Conservation (phyloP, 2,329 filamentous ascomycete species). For the Xylariaceae sp. region DNA sequence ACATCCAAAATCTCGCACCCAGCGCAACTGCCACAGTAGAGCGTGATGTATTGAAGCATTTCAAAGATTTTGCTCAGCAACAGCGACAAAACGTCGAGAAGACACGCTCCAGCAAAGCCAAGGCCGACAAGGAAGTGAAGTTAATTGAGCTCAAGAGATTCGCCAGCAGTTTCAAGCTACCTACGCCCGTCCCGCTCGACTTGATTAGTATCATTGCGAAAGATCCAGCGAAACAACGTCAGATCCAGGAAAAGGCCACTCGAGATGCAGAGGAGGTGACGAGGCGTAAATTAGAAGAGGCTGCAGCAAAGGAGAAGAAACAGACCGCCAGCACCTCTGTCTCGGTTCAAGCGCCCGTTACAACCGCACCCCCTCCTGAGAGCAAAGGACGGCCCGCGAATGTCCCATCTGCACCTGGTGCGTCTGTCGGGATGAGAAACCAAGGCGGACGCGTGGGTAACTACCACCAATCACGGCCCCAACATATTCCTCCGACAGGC, state of each 20-base stretch:
- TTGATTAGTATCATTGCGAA: constrained; percentile 94
- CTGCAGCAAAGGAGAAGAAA: constrained; percentile 48
- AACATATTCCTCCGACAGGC: constrained; percentile 37
- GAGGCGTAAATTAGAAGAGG: constrained; percentile 39
- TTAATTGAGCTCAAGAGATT: constrained; percentile 94
- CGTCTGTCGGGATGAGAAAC: constrained; percentile 18
- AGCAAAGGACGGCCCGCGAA: constrained; percentile 30
- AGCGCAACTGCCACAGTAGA: constrained; percentile 58
- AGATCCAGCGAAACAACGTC: constrained; percentile 87
- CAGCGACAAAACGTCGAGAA: constrained; percentile 53
- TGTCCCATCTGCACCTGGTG: constrained; percentile 13
- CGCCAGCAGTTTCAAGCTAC: constrained; percentile 86
- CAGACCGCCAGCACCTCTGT: constrained; percentile 37
- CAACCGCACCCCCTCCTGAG: constrained; percentile 19
- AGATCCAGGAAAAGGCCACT: constrained; percentile 84
- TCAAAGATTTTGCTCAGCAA: constrained; percentile 58
- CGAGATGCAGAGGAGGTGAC: constrained; percentile 64
- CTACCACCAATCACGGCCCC: constrained; percentile 41
- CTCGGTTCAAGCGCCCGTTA: constrained; percentile 36
- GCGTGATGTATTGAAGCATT: constrained; percentile 55
- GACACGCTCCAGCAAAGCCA: constrained; percentile 51
- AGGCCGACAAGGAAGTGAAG: constrained; percentile 82
- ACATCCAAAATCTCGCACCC: constrained; percentile 36
- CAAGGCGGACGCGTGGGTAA: constrained; percentile 47
- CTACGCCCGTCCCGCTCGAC: constrained; percentile 85